Evolutionary conservation across 257 asterid genomes (phyloP).

Genomic region (Petrea volubilis): DNA sequence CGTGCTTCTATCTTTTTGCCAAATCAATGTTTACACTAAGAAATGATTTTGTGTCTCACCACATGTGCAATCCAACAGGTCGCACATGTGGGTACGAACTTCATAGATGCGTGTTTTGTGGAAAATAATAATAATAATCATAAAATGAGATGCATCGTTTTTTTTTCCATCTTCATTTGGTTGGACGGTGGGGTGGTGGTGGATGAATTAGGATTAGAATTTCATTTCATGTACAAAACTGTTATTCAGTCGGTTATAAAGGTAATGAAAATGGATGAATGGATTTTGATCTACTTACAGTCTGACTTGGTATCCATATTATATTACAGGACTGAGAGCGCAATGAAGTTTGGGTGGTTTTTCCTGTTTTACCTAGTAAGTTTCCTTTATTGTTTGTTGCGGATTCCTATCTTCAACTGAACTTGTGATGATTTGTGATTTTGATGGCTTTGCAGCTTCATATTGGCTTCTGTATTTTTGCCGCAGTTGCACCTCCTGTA

Average conservation of each 20-base stretch:
- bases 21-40: constrained; percentile 9
- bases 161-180: neutral
- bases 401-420: neutral
- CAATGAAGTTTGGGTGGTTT: constrained; percentile 87
- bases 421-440: constrained; percentile 12
- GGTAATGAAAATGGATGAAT: constrained; percentile 9
- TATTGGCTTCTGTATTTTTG: constrained; percentile 79
- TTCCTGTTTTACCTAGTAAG: constrained; percentile 87
- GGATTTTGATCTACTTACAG: neutral
- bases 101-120: neutral
- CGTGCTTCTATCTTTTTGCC: constrained; percentile 17
- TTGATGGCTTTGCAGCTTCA: constrained; percentile 66
- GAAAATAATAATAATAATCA: neutral
- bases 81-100: no score
- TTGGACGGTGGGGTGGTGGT: neutral
- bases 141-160: neutral
- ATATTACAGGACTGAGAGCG: constrained; percentile 85
- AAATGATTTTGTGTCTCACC: neutral
- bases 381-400: constrained; percentile 5
- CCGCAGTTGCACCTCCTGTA: constrained; percentile 98
- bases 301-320: constrained; percentile 19
- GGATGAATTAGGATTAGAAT: neutral
- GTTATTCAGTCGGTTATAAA: neutral
- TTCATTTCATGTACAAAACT: neutral
- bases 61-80: neutral